Percentiles rank a stretch among this genome's conserved stretches.
phyloP scores from a whole-genome alignment of 2,329 filamentous ascomycete species.

The Fusarium secorum region DNA sequence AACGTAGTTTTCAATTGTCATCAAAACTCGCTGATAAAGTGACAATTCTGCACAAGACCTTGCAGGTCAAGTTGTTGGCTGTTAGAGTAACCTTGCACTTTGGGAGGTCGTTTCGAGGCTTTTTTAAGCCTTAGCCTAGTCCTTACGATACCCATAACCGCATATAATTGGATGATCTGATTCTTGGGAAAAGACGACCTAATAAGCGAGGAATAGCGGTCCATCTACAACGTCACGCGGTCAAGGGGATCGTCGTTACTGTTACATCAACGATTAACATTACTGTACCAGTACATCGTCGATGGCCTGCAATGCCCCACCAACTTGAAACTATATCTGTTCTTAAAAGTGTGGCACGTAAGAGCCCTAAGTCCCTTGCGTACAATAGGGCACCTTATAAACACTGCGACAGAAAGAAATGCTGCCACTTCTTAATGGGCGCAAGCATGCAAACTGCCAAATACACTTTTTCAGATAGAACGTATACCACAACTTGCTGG shows the following conservation, averaged over 20 bases:
- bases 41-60: rapidly evolving
- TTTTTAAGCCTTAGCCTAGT: rapidly evolving
- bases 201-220: not conserved
- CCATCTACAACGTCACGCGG: not conserved
- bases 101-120: rapidly evolving
- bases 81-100: rapidly evolving
- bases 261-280: not conserved
- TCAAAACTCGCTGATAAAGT: rapidly evolving
- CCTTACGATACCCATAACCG: not conserved
- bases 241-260: not conserved
- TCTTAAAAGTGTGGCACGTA: too few species aligned
- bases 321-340: not conserved
- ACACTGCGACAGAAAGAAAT: too few species aligned
- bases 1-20: not conserved
- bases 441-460: too few species aligned
- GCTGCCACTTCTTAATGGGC: too few species aligned
- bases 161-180: too few species aligned
- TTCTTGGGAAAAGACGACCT: rapidly evolving
- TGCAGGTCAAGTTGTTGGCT: rapidly evolving
- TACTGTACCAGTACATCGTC: not conserved
- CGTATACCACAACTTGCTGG: too few species aligned
- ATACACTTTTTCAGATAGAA: too few species aligned
- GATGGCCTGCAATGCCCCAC: not conserved
- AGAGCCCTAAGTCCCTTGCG: too few species aligned
- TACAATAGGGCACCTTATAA: too few species aligned